A percentile compares a stretch with the other conserved stretches of the same genome.
phyloP scores from a whole-genome alignment of 1,139 yeast species.

The Scheffersomyces illinoinensis region DNA sequence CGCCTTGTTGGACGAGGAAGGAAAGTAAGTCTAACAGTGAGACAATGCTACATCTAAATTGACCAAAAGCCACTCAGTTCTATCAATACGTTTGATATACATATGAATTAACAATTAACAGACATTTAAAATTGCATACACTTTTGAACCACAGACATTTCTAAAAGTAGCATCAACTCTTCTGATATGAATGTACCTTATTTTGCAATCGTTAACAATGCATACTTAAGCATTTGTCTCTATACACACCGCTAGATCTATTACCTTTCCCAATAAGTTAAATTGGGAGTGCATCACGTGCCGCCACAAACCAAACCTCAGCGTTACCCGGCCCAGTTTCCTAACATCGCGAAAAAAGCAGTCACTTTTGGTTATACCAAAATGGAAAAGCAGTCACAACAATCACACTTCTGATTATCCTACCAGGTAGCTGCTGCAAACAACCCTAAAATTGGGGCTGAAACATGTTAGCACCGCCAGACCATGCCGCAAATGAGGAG shows the following conservation, averaged over 20 bases:
- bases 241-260: background rate
- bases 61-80: background rate
- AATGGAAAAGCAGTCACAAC: constrained; percentile 9
- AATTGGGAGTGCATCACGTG: background rate
- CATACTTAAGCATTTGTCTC: too few relatives aligned
- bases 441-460: background rate
- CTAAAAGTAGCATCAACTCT: background rate
- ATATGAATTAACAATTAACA: too few relatives aligned
- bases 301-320: constrained; percentile 1
- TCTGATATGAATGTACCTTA: too few relatives aligned
- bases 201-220: too few relatives aligned
- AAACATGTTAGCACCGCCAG: background rate
- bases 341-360: constrained; percentile 8
- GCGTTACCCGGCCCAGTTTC: background rate
- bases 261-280: background rate
- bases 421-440: background rate
- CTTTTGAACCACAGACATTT: background rate
- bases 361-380: constrained; percentile 5
- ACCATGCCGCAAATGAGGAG: constrained; percentile 1
- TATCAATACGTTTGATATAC: too few relatives aligned
- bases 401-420: background rate
- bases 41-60: background rate
- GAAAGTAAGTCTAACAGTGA: background rate
- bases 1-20: constrained; percentile 34
- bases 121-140: background rate